Evolutionary conservation across 176 grass and related monocot species (phyloP).

Genomic region (Oryza glaberrima): DNA sequence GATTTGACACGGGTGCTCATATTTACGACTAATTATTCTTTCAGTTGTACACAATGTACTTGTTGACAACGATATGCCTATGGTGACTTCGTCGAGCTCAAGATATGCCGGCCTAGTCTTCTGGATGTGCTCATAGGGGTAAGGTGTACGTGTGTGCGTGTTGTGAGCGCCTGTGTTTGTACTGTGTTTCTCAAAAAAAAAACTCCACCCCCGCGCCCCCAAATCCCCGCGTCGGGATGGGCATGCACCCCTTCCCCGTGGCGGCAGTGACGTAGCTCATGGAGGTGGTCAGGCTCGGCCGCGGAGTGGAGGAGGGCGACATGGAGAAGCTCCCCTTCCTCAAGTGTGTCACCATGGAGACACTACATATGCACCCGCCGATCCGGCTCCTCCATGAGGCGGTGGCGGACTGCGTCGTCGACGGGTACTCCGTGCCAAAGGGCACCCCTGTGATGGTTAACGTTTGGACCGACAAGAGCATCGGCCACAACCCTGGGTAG

Average conservation of each 20-base stretch:
- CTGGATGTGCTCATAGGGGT: too few species aligned
- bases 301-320: constrained; percentile 44
- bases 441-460: constrained; percentile 26
- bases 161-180: too few species aligned
- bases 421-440: constrained; percentile 32
- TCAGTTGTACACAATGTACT: too few species aligned
- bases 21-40: too few species aligned
- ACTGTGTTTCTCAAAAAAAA: too few species aligned
- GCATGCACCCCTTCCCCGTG: neutral
- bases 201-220: too few species aligned
- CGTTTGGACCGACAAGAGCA: constrained; percentile 27
- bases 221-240: too few species aligned
- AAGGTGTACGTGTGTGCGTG: too few species aligned
- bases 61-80: too few species aligned
- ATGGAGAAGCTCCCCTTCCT: constrained; percentile 51
- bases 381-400: constrained; percentile 54
- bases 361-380: constrained; percentile 48
- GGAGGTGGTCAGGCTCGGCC: constrained; percentile 31
- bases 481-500: constrained; percentile 41
- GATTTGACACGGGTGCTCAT: too few species aligned
- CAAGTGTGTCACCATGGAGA: constrained; percentile 47
- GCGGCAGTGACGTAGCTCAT: constrained; percentile 33
- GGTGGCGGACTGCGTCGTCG: constrained; percentile 27
- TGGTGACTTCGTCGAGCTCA: too few species aligned
- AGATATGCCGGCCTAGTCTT: too few species aligned